Base-by-base conservation (phyloP, 148 eudicot species). In the Hydrangea macrophylla region DNA sequence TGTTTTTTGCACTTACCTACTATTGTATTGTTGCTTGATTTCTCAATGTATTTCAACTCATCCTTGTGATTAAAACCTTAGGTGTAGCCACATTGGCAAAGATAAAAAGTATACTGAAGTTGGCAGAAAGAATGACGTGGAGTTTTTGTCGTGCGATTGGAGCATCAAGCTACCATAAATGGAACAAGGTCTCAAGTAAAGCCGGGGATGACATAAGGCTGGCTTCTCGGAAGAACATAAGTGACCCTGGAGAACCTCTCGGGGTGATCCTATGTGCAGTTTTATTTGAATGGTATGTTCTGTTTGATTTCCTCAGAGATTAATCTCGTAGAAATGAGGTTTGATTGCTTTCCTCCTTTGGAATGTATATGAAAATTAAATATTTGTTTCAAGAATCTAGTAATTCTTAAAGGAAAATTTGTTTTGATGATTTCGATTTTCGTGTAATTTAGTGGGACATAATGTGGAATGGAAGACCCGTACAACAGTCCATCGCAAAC, bases 41-140 rank as follows among this genome's bases (percentile, higher is more conserved):
- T n/a, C n/a, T n/a, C n/a, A n/a, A n/a, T n/a, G n/a, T n/a, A n/a
- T n/a, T n/a, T n/a, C n/a, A n/a, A n/a, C n/a, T n/a, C n/a, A n/a
- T n/a, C n/a, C n/a, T n/a, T n/a, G n/a, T n/a, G n/a, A 13, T 53
- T 39, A 48, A 20, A 61, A 58, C 26, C 8, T 65, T 72, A 90
- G 99, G 99, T 26, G 89, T 94, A 27, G 80, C 89, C 9, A 94
- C 99, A 30, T 62, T 87, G 75, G 96, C 97, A 18, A 97, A 97
- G 64, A 86, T 97, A 71, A 94, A 94, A 80, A 94, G 96, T 78
- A 78, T 91, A 31, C 71, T 94, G 58, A 90, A 87, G 67, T 67
- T 94, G 70, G 97, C 97, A n/a, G 97, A 94, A 31, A 82, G 99
- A 81, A 88, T 94, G 99, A 88, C 87, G 24, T 65, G 81, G 85